Conservation (phyloP, 1,139 yeast genomes). For the Taphrina flavorubra region DNA sequence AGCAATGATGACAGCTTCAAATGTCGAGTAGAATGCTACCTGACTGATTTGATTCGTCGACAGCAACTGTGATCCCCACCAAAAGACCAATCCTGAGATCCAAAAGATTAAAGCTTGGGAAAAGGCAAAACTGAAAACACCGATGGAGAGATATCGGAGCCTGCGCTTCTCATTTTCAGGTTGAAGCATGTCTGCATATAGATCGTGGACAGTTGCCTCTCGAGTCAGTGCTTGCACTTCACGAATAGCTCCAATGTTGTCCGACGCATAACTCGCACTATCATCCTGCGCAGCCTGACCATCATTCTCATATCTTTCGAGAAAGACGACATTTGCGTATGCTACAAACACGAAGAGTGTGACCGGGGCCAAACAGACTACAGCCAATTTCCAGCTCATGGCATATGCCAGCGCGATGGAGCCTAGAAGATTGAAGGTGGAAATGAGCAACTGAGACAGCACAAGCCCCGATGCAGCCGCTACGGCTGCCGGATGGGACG, state of each 20-base stretch:
- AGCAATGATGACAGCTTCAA: constrained; percentile 54
- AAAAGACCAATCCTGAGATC: constrained; percentile 48
- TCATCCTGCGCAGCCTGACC: constrained; percentile 56
- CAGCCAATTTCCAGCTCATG: constrained; percentile 68
- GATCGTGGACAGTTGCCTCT: constrained; percentile 60
- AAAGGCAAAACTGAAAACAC: constrained; percentile 53
- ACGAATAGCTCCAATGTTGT: constrained; percentile 57
- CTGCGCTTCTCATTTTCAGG: constrained; percentile 58
- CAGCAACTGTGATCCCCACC: constrained; percentile 49
- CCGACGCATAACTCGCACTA: constrained; percentile 59
- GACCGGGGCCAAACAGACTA: constrained; percentile 61
- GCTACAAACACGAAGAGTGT: constrained; percentile 72
- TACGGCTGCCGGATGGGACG: constrained; percentile 65
- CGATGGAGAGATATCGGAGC: constrained; percentile 59
- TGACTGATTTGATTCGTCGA: constrained; percentile 45
- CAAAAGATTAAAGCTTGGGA: constrained; percentile 48
- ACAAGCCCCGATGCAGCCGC: constrained; percentile 56
- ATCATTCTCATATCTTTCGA: constrained; percentile 66
- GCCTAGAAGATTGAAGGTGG: constrained; percentile 58
- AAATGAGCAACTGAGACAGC: constrained; percentile 42
- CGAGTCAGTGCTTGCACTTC: constrained; percentile 64
- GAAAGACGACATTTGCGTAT: constrained; percentile 80
- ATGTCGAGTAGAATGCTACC: constrained; percentile 44
- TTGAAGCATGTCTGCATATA: constrained; percentile 60
- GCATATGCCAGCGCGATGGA: constrained; percentile 77